phyloP scores from a whole-genome alignment of 495 filamentous ascomycete genomes.

The Podospora pseudocomata region DNA sequence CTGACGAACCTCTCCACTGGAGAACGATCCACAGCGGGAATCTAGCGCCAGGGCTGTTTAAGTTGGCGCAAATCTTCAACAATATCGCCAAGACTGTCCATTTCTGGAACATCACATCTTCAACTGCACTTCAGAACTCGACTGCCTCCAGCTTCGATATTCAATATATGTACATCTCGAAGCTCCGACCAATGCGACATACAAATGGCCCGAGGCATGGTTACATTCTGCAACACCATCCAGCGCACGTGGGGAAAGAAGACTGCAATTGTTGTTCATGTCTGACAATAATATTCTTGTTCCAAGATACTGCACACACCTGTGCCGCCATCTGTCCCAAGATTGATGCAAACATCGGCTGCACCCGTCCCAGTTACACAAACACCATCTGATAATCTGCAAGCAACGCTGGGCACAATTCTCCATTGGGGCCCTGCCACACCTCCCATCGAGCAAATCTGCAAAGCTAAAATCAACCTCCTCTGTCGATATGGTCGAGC shows the following conservation, averaged over 20 bases:
- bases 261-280: not conserved
- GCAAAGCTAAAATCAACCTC: not conserved
- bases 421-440: not conserved
- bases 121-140: not conserved
- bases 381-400: not conserved
- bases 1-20: not conserved
- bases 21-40: not conserved
- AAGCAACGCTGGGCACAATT: not conserved
- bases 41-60: not conserved
- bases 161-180: not conserved
- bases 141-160: not conserved
- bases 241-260: not conserved
- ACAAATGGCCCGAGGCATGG: not conserved
- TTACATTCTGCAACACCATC: not conserved
- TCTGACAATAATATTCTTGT: not conserved
- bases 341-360: not conserved
- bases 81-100: not conserved
- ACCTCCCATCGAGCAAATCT: not conserved
- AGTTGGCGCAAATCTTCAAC: not conserved
- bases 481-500: not conserved
- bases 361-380: not conserved
- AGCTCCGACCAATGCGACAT: not conserved
- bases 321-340: not conserved
- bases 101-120: not conserved
- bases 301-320: not conserved